These are phyloP conservation scores for Ophiocordyceps camponoti-floridani DNA, from an alignment of 2,329 filamentous ascomycete species.

Conservation along the genomic window DNA sequence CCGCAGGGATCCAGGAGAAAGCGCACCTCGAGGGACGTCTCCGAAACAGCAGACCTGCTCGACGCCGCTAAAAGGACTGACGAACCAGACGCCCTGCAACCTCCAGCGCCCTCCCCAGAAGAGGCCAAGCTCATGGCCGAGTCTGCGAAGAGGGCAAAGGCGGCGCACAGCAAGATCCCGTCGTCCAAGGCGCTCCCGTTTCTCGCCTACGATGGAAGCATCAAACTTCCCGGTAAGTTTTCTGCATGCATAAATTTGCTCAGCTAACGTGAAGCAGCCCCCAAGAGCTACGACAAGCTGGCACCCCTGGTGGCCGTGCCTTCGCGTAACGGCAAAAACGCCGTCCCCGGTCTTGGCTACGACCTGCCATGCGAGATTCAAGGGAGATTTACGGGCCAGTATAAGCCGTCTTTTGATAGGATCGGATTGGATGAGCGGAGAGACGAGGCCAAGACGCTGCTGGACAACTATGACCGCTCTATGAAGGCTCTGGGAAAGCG, in stretches of 20 bases:
- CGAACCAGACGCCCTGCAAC: slow-evolving; percentile 14
- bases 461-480: slow-evolving; percentile 22
- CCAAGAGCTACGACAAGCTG: slow-evolving; percentile 27
- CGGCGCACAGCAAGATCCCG: slow-evolving; percentile 19
- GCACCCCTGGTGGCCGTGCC: slow-evolving; percentile 23
- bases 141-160: slow-evolving; percentile 19
- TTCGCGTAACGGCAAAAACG: slow-evolving; percentile 17
- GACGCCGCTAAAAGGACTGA: slow-evolving; percentile 13
- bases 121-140: slow-evolving; percentile 18
- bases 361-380: slow-evolving; percentile 25
- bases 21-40: slow-evolving; percentile 12
- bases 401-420: slow-evolving; percentile 20
- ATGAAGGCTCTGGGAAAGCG: slow-evolving; percentile 23
- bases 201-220: slow-evolving; percentile 18
- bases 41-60: slow-evolving; percentile 10
- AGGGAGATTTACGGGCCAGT: slow-evolving; percentile 21
- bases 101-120: slow-evolving; percentile 14
- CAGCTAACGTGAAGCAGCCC: slow-evolving; percentile 7
- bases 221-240: slow-evolving; percentile 18
- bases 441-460: slow-evolving; percentile 18
- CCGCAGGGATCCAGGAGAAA: slow-evolving; percentile 20
- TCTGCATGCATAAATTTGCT: background rate
- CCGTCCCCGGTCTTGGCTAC: slow-evolving; percentile 20
- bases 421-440: slow-evolving; percentile 22
- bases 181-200: slow-evolving; percentile 19